Evolutionary conservation across 139 green algal species (phyloP).

Genomic region (Auxenochlorella pyrenoidosa): DNA sequence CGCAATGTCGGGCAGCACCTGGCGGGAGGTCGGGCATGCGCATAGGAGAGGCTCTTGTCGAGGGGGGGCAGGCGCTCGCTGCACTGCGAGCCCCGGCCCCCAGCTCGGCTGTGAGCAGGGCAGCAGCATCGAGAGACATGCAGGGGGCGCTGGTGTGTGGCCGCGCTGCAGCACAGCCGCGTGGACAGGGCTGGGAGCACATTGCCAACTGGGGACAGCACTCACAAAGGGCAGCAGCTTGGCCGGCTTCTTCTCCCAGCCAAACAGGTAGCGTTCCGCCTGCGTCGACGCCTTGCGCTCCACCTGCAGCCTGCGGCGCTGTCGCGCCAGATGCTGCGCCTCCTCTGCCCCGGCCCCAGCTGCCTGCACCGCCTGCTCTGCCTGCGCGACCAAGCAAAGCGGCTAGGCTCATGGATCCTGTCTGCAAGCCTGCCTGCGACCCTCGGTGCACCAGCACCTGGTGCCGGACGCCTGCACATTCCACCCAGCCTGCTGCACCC

Average conservation of each 20-base stretch:
- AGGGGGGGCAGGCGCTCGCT: not conserved
- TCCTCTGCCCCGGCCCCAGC: not conserved
- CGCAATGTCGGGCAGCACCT: constrained; percentile 56
- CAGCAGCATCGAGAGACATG: too few relatives aligned
- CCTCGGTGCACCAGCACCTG: too few relatives aligned
- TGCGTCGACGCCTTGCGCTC: not conserved
- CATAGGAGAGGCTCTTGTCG: not conserved
- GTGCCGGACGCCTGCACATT: too few relatives aligned
- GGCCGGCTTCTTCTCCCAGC: constrained; percentile 16
- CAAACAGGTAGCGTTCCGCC: not conserved
- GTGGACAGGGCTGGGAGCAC: too few relatives aligned
- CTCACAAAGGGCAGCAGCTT: constrained; percentile 48
- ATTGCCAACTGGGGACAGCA: not conserved
- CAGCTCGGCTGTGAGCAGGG: too few relatives aligned
- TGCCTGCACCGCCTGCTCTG: not conserved
- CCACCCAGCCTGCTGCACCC: too few relatives aligned
- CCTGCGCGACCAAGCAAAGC: not conserved
- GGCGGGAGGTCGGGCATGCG: not conserved
- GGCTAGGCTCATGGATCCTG: too few relatives aligned
- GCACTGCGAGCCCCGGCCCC: not conserved
- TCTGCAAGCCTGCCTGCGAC: too few relatives aligned
- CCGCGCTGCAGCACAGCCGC: too few relatives aligned
- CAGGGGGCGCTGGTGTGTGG: too few relatives aligned
- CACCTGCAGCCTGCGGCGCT: constrained; percentile 7
- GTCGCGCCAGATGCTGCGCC: constrained; percentile 8